Conservation (phyloP, 2,329 filamentous ascomycete species). For the Fusarium avenaceum region DNA sequence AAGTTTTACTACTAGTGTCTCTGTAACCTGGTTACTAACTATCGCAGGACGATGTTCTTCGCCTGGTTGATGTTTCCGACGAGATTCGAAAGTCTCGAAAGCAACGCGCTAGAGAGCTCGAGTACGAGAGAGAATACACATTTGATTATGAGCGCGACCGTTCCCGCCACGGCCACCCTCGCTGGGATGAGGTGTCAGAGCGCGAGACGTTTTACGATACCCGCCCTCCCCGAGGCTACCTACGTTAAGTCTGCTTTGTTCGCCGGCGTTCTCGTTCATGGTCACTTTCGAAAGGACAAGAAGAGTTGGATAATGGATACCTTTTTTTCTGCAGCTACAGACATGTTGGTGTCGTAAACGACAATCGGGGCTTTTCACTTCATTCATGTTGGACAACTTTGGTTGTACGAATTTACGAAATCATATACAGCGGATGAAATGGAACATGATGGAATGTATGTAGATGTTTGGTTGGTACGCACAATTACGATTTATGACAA, state of each 20-base stretch:
- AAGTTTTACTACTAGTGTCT: conserved; percentile 58
- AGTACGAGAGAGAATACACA: conserved; percentile 71
- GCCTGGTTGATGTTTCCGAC: conserved; percentile 85
- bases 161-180: conserved; percentile 54
- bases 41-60: conserved; percentile 83
- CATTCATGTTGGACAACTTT: conserved; percentile 34
- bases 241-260: conserved; percentile 44
- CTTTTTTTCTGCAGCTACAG: conserved; percentile 30
- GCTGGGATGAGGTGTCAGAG: conserved; percentile 74
- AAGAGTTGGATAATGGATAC: conserved; percentile 34
- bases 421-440: conserved; percentile 38
- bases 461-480: conserved; percentile 38
- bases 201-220: conserved; percentile 76
- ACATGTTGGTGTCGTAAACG: conserved; percentile 27
- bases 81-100: conserved; percentile 77
- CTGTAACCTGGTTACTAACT: conserved; percentile 2
- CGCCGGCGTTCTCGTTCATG: conserved; percentile 36
- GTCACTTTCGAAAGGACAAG: conserved; percentile 21
- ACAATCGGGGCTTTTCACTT: conserved; percentile 23
- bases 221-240: conserved; percentile 50
- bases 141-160: conserved; percentile 63
- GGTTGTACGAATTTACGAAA: conserved; percentile 43
- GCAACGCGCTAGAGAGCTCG: conserved; percentile 65
- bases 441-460: conserved; percentile 33
- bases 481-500: conserved; percentile 42